Evolutionary conservation across 2,329 filamentous ascomycete genomes (phyloP), one percentile per base, ranked within the genome.

Genomic region (Apiospora sp.): DNA sequence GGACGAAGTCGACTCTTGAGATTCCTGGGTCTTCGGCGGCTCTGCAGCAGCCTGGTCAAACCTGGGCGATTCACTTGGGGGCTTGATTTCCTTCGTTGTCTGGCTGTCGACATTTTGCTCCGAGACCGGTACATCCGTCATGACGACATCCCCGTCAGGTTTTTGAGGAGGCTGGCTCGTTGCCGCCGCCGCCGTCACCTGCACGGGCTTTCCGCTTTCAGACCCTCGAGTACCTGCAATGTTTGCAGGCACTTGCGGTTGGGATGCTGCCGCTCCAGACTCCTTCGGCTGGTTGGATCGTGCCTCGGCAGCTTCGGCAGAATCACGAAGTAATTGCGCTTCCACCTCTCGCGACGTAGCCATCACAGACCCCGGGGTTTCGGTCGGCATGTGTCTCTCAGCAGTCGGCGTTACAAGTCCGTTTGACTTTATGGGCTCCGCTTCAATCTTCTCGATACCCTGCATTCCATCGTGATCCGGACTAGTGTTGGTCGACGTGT

Each of bases 401-500:
- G 48, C n/a, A 71, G n/a, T 72, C 69, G 73, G 73, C 44, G 67
- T 64, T 14, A 64, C 58, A 41, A 64, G 58, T 4, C 58, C 58
- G 34, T 64, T 64, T 30, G 58, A n/a, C 58, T 41, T 64, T n/a
- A 37, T 64, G 58, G 58, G 51, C 72, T 80, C 64, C 27, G 14
- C 34, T 34, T 85, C 86, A 70, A 81, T 80, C 46, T 84, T 83
- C 77, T 91, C 86, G 22, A 85, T 81, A 76, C 89, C 89, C 61
- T 88, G 87, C 68, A 88, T 85, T 24, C 86, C 87, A 68, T 94
- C 92, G 71, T 92, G 89, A 71, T 93, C 92, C 1, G 92, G 91
- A 76, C 92, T 95, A 1, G 93, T 95, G 76, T 92, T 91, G 0
- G 92, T 90, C 1, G 93, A 95, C 8, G 87, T 88, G 74, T 92